Conservation (phyloP, 2,329 filamentous ascomycete genomes). For the Trichoderma sp. region DNA sequence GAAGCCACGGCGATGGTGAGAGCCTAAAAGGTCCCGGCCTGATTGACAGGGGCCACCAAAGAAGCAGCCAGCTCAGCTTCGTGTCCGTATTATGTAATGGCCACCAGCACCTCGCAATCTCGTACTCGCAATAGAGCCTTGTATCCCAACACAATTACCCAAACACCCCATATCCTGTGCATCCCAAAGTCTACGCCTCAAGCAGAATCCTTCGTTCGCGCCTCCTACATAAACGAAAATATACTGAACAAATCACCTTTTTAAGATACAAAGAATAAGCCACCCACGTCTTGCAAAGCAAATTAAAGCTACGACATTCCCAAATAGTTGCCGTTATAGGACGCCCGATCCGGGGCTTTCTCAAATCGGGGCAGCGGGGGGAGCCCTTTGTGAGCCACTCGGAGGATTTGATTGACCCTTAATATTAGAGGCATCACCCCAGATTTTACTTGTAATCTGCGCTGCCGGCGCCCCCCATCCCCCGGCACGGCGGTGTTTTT, state of each 20-base stretch:
- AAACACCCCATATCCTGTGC: neutral
- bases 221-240: neutral
- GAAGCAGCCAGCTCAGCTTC: neutral
- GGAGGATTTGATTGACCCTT: neutral
- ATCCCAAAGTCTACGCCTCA: neutral
- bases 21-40: neutral
- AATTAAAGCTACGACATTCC: neutral
- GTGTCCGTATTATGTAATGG: conserved; percentile 4
- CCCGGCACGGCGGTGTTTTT: neutral
- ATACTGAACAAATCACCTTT: neutral
- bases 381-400: neutral
- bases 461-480: neutral
- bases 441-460: neutral
- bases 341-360: neutral
- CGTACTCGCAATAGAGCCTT: neutral
- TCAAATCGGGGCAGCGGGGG: neutral
- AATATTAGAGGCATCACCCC: neutral
- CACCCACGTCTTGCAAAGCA: neutral
- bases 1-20: neutral
- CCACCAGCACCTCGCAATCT: neutral
- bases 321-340: neutral
- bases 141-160: neutral
- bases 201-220: neutral
- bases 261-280: neutral
- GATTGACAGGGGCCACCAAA: neutral